Evolutionary conservation across 208 protist genomes (phyloP).

Genomic region (Trypanosoma melophagium): DNA sequence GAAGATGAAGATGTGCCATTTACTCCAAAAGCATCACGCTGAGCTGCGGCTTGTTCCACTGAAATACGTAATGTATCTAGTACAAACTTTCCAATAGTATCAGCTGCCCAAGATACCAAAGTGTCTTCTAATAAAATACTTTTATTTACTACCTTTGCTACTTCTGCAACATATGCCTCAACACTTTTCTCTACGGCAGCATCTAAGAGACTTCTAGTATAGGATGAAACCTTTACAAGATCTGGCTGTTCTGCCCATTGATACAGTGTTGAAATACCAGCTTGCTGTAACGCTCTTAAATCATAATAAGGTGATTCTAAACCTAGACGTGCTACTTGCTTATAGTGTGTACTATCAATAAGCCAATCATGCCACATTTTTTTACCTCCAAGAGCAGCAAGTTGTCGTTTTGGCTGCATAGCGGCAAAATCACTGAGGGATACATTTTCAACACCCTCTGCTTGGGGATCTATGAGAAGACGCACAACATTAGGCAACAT

Average conservation of each 20-base stretch:
- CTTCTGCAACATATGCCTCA: constrained; percentile 63
- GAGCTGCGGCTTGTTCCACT: constrained; percentile 51
- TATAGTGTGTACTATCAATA: constrained; percentile 65
- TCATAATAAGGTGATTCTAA: constrained; percentile 63
- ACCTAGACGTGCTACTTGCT: constrained; percentile 60
- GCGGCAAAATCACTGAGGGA: constrained; percentile 66
- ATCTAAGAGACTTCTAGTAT: constrained; percentile 73
- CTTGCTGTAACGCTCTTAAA: constrained; percentile 59
- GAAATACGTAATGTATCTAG: constrained; percentile 65
- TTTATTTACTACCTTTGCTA: constrained; percentile 59
- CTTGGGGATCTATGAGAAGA: constrained; percentile 74
- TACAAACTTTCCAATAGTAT: constrained; percentile 77
- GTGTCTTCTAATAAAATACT: constrained; percentile 40
- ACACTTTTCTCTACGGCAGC: constrained; percentile 77
- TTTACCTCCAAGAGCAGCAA: constrained; percentile 54
- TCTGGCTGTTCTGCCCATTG: constrained; percentile 81
- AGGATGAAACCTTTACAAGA: constrained; percentile 70
- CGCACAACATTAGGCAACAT: constrained; percentile 64
- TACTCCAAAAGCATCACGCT: constrained; percentile 12
- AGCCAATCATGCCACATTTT: constrained; percentile 80
- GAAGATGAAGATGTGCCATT: too few relatives aligned
- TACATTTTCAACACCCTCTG: constrained; percentile 64
- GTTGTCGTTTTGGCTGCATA: constrained; percentile 79
- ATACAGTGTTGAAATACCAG: constrained; percentile 71
- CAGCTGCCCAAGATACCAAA: constrained; percentile 55